These are phyloP conservation scores for Lavandula angustifolia DNA, from an alignment of 257 asterid genomes.

Conservation along the genomic window DNA sequence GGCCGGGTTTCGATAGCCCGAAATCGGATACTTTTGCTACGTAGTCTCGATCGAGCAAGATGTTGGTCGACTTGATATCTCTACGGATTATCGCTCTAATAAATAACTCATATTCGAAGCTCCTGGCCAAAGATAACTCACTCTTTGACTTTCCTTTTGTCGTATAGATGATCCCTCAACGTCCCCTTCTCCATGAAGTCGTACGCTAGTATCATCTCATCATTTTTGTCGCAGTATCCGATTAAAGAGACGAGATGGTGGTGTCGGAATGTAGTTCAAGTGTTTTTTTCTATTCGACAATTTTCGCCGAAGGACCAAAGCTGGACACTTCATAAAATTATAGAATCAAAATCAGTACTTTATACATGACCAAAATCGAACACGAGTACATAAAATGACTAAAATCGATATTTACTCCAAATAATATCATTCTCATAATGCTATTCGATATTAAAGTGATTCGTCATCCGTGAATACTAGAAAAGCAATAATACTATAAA, in stretches of 20 bases:
- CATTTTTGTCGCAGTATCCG: conserved; percentile 53
- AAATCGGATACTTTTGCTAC: conserved; percentile 64
- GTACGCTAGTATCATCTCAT: conserved; percentile 55
- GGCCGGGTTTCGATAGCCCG: conserved; percentile 50
- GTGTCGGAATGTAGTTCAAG: conserved; percentile 52
- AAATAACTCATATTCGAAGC: conserved; percentile 49
- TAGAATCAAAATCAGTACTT: no score
- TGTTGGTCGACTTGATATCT: conserved; percentile 65
- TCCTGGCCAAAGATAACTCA: conserved; percentile 44
- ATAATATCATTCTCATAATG: no score
- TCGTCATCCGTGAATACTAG: no score
- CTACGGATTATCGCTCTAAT: conserved; percentile 47
- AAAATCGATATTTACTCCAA: no score
- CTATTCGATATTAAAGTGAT: no score
- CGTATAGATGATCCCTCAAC: conserved; percentile 54
- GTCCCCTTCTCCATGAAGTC: conserved; percentile 68
- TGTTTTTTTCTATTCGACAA: conserved; percentile 49
- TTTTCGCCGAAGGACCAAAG: no score
- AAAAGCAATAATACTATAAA: no score
- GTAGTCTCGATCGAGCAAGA: conserved; percentile 48
- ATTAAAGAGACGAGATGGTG: conserved; percentile 60
- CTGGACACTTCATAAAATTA: no score
- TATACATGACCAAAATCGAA: no score
- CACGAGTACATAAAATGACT: no score
- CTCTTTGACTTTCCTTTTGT: conserved; percentile 1